Conservation (phyloP, 1,284 basidiomycete species). For the Kwoniella shivajii region DNA sequence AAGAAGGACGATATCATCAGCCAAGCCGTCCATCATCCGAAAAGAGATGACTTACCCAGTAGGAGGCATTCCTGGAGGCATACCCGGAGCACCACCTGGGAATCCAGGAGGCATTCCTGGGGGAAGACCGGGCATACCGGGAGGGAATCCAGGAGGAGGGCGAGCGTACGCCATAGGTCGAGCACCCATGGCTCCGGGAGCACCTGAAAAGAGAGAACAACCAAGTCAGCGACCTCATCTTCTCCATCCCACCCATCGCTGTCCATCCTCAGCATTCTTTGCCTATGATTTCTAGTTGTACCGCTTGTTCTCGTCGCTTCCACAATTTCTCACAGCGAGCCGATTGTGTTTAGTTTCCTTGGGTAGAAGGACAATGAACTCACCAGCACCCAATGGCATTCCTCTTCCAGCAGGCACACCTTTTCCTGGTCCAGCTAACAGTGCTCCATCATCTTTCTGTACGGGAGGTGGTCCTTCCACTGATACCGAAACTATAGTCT, state of each 20-base stretch:
- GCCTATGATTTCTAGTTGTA: too few species aligned
- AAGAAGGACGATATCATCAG: not conserved
- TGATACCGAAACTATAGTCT: slow-evolving; percentile 91
- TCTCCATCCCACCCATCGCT: too few species aligned
- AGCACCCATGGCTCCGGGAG: slow-evolving; percentile 68
- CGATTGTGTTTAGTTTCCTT: too few species aligned
- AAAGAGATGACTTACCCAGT: slow-evolving; percentile 29
- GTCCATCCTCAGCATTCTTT: too few species aligned
- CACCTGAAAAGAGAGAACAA: slow-evolving; percentile 14
- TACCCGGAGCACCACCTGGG: slow-evolving; percentile 39
- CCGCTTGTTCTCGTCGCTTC: too few species aligned
- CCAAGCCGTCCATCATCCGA: not conserved
- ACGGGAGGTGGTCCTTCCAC: slow-evolving; percentile 98
- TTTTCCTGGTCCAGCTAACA: slow-evolving; percentile 77
- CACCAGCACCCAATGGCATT: slow-evolving; percentile 92
- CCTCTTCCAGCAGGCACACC: slow-evolving; percentile 96
- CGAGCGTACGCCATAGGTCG: slow-evolving; percentile 78
- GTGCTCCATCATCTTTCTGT: slow-evolving; percentile 76
- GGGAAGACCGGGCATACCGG: slow-evolving; percentile 65
- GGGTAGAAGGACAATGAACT: slow-evolving; percentile 54
- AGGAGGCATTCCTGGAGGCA: slow-evolving; percentile 47
- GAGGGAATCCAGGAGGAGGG: slow-evolving; percentile 62
- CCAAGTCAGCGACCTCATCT: too few species aligned
- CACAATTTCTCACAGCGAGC: too few species aligned
- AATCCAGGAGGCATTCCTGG: slow-evolving; percentile 55